Percentiles rank a stretch among this genome's conserved stretches.
These are phyloP conservation scores for Acacia concinna DNA, from an alignment of 331 rosid genomes.

Conservation along the genomic window DNA sequence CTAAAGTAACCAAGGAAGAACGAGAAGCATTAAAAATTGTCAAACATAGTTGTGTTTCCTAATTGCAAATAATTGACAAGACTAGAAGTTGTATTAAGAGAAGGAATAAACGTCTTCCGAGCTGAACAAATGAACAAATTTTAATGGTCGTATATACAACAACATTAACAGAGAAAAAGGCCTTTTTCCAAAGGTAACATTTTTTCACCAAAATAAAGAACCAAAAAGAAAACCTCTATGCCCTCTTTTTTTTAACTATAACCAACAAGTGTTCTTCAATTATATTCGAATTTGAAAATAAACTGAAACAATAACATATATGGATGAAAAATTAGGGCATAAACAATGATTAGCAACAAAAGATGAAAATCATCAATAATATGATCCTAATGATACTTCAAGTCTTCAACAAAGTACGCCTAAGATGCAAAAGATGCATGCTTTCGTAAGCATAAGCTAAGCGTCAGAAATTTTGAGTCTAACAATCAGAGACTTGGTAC, in stretches of 20 bases:
- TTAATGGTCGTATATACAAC: background rate
- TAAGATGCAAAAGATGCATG: background rate
- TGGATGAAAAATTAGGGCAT: background rate
- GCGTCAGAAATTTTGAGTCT: background rate
- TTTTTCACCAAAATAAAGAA: background rate
- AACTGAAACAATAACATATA: slow-evolving; percentile 20
- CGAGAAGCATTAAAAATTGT: background rate
- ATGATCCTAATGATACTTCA: background rate
- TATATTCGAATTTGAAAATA: slow-evolving; percentile 9
- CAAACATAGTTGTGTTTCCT: slow-evolving; percentile 4
- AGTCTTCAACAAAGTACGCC: background rate
- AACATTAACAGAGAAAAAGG: background rate
- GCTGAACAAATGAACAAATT: background rate
- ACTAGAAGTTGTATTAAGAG: slow-evolving; percentile 12
- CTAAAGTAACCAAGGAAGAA: slow-evolving; percentile 25
- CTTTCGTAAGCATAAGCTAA: background rate
- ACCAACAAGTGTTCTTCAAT: slow-evolving; percentile 6
- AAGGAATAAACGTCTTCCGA: background rate
- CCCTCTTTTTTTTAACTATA: background rate
- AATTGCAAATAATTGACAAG: slow-evolving; percentile 13
- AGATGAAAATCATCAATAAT: background rate
- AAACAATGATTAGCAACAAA: background rate
- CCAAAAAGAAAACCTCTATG: background rate
- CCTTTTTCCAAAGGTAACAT: background rate
- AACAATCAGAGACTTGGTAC: background rate